Evolutionary conservation across 352 stramenopile genomes (phyloP), one percentile per base, ranked within the genome.

Genomic region (Aphanomyces cochlioides): DNA sequence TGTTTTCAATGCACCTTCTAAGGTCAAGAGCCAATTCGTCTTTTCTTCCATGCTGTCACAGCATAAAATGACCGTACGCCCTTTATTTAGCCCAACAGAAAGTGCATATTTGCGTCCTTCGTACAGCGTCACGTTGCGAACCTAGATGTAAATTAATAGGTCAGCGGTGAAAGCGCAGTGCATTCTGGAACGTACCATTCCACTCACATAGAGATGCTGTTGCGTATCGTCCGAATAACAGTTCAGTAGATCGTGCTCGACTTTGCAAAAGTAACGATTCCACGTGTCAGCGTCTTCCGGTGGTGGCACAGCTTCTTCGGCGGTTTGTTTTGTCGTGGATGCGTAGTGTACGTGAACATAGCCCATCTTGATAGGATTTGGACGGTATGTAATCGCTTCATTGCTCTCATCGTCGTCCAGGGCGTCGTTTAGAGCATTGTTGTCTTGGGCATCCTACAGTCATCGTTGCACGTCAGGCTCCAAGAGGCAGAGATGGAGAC

Each of bases 31-130:
- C 84, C 84, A 92, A 50, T 81, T 87, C 79, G 90, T 92, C 65
- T 90, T 90, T 70, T 92, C 84, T 72, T 92, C 84, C 10, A 83
- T 82, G 41, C 81, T 90, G 63, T 92, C 84, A 50, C 90, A 92
- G 73, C 80, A 88, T 40, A 92, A 67, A 70, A 90, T 85, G 73
- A 92, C 87, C 50, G 81, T 92, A 17, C 84, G 83, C 17, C 74
- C 57, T 41, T 81, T 79, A 67, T 90, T 92, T 21, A 92, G 81
- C 63, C 77, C 83, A 39, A 84, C 85, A 7, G 90, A 75, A 60
- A 92, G 73, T 12, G 83, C 84, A 72, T 81, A 92, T 69, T 83
- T 82, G 59, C 90, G 90, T 67, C 83, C 84, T 67, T 92, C 81
- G 83, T 82, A 92, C 65, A 90, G 81, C 17, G 80, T 72, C 3